Evolutionary conservation across 768 basidiomycete genomes (phyloP).

Genomic region (Pleurotus giganteus): DNA sequence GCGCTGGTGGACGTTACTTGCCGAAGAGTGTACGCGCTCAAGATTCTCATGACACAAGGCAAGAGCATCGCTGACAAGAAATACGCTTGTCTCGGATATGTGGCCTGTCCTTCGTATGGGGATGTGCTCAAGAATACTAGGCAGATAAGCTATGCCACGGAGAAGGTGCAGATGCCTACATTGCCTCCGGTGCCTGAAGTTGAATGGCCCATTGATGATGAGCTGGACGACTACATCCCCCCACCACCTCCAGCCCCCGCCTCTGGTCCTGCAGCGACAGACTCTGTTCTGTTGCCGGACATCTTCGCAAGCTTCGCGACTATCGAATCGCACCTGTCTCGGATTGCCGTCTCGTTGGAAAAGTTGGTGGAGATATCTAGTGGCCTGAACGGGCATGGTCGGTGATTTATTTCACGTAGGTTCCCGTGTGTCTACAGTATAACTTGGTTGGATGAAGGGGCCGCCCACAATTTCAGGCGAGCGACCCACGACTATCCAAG

Average conservation of each 20-base stretch:
- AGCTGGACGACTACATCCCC: conserved; percentile 31
- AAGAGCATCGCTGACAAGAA: conserved; percentile 22
- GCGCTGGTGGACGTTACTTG: conserved; percentile 39
- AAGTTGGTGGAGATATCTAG: conserved; percentile 23
- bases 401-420: no score
- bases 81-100: conserved; percentile 33
- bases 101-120: conserved; percentile 34
- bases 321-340: conserved; percentile 31
- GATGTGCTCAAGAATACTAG: conserved; percentile 25
- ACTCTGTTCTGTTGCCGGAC: conserved; percentile 28
- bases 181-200: conserved; percentile 20
- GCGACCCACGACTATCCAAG: no score
- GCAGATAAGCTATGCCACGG: conserved; percentile 32
- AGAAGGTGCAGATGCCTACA: conserved; percentile 26
- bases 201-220: conserved; percentile 28
- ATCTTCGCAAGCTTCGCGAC: conserved; percentile 28
- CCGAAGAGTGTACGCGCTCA: conserved; percentile 37
- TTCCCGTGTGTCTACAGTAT: no score
- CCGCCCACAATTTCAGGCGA: no score
- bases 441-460: no score
- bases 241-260: conserved; percentile 19
- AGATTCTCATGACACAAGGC: conserved; percentile 32
- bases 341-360: conserved; percentile 36
- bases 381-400: conserved; percentile 1
- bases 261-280: neutral